Conservation (phyloP, 139 green algal genomes). For the Zygnema cylindricum region DNA sequence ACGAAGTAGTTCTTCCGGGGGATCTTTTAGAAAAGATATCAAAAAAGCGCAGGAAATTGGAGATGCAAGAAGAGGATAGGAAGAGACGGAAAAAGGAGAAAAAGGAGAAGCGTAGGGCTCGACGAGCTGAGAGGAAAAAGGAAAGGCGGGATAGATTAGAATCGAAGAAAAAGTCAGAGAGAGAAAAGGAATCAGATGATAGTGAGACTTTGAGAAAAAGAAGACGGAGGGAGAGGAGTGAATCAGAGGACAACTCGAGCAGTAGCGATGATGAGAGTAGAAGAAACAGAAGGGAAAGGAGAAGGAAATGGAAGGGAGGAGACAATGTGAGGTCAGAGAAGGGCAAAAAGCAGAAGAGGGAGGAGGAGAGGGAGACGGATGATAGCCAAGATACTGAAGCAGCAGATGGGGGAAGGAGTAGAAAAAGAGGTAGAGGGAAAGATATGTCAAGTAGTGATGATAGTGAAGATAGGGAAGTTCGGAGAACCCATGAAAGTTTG, state of each 20-base stretch:
- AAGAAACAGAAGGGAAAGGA: slow-evolving; percentile 8
- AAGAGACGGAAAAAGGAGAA: slow-evolving; percentile 5
- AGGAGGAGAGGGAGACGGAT: not conserved
- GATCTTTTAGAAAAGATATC: not conserved
- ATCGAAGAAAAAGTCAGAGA: slow-evolving; percentile 41
- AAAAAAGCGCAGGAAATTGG: not conserved
- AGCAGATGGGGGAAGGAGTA: not conserved
- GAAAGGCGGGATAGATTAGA: slow-evolving; percentile 25
- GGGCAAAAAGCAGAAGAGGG: slow-evolving; percentile 3
- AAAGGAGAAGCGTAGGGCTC: slow-evolving; percentile 30
- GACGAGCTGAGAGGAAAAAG: not conserved
- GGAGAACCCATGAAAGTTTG: not conserved
- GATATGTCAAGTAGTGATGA: not conserved
- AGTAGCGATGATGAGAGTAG: not conserved
- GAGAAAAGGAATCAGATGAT: slow-evolving; percentile 5
- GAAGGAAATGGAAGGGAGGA: not conserved
- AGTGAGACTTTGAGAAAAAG: not conserved
- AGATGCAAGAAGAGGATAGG: slow-evolving; percentile 3
- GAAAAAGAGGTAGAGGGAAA: not conserved
- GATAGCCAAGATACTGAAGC: not conserved
- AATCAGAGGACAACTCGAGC: not conserved
- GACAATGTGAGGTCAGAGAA: slow-evolving; percentile 30
- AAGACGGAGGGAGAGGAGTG: slow-evolving; percentile 1
- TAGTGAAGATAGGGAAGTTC: not conserved
- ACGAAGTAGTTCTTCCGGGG: not conserved